Evolutionary conservation across 805 yeast species (phyloP).

Genomic region (Blastobotrys terrestris): DNA sequence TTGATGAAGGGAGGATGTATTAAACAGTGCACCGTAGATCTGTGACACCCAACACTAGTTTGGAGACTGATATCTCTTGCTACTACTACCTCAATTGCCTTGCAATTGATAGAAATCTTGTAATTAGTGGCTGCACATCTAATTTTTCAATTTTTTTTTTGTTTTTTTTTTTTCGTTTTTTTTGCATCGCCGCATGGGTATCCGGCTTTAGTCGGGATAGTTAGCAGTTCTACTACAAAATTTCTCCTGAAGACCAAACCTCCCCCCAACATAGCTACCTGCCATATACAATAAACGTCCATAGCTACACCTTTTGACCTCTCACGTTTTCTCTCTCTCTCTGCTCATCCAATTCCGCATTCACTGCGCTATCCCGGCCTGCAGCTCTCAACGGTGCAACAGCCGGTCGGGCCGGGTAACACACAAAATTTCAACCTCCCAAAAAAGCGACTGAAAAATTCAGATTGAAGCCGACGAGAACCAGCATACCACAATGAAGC

Average conservation of each 20-base stretch:
- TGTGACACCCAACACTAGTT: background rate
- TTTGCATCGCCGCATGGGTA: background rate
- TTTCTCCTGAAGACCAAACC: too few species aligned
- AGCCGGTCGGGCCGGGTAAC: background rate
- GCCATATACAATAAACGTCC: too few species aligned
- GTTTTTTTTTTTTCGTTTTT: background rate
- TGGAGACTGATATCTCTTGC: too few species aligned
- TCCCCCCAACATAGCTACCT: too few species aligned
- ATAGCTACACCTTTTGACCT: too few species aligned
- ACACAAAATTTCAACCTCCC: background rate
- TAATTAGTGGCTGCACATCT: too few species aligned
- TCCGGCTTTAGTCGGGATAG: background rate
- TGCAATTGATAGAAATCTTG: too few species aligned
- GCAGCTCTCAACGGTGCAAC: background rate
- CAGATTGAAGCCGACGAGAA: background rate
- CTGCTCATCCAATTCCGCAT: background rate
- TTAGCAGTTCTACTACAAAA: too few species aligned
- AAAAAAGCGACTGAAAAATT: slow-evolving; percentile 1
- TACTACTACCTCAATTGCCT: too few species aligned
- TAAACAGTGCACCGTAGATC: background rate
- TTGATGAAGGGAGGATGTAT: background rate
- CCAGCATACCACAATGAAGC: slow-evolving; percentile 26
- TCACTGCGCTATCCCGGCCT: background rate
- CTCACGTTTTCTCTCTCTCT: background rate
- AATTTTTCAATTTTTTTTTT: too few species aligned